Evolutionary conservation across 371 early-diverging fungal species (phyloP), one percentile per base, ranked within the genome.

Genomic region (Mucor saturninus): DNA sequence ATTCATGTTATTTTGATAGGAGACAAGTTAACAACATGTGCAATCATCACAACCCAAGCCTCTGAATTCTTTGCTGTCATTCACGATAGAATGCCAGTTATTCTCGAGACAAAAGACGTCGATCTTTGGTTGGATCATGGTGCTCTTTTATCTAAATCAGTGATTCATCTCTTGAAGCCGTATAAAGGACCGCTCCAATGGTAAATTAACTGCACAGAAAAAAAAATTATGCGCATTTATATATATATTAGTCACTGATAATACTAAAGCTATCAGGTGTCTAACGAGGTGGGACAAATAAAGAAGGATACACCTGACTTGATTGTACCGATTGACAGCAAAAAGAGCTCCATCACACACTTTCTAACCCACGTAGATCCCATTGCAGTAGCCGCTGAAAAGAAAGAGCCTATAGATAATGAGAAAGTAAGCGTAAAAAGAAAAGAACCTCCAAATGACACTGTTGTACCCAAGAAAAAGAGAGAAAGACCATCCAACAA

Each of bases 71-170:
- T 21, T 21, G 21, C 21, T 21, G 21, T 21, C 21, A 21, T 21
- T 21, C 21, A 21, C 21, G 1, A 21, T 21, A 21, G 21, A 21
- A 21, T 21, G 21, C 21, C 21, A 21, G 46, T 46, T 15, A 46
- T 46, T 46, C 46, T 46, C 8, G 46, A 46, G 8, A 15, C 2
- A 5, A 8, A 21, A 2, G 46, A 26, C 21, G 21, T 46, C 6
- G 7, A 7, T 21, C 15, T 6, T 21, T 92, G 92, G 92, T 62
- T 92, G n/a, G 83, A 89, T 62, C 76, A 74, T n/a, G 54, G 54
- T 14, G 32, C 65, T 4, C 49, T 57, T 0, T 88, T 88, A 80
- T 61, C 62, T 14, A 42, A 67, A 0, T 54, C 74, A 15, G 68
- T 84, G 2, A 69, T 65, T 21, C 40, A 66, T 0, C 57, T 91